These are phyloP conservation scores for Plenodomus tracheiphilus DNA, from an alignment of 2,329 filamentous ascomycete species.

Conservation along the genomic window DNA sequence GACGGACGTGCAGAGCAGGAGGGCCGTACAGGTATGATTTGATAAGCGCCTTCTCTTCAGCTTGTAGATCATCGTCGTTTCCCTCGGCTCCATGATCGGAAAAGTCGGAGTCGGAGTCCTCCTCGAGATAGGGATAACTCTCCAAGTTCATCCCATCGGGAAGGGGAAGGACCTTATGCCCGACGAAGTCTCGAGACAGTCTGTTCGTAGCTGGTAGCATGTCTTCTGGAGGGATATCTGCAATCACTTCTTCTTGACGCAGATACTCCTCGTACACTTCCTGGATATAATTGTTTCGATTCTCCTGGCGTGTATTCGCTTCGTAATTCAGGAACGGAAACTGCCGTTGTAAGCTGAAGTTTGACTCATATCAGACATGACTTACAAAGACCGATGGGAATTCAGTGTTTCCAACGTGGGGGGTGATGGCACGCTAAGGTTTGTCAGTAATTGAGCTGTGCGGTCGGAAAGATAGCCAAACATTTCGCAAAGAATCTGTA, in stretches of 20 bases:
- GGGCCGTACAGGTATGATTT: constrained; percentile 10
- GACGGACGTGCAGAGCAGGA: constrained; percentile 13
- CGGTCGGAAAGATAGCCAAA: not conserved
- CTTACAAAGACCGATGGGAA: not conserved
- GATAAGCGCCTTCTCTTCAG: constrained; percentile 12
- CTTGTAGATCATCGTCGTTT: constrained; percentile 7
- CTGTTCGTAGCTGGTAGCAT: not conserved
- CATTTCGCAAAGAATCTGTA: constrained; percentile 1
- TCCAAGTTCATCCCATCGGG: not conserved
- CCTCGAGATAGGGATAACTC: constrained; percentile 3
- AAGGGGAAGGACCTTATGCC: not conserved
- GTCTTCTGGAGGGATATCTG: not conserved
- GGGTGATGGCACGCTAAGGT: not conserved
- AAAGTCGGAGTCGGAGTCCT: constrained; percentile 1
- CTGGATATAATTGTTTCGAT: not conserved
- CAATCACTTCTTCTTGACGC: not conserved
- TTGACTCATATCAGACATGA: not conserved
- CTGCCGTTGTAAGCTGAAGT: not conserved
- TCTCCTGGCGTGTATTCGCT: not conserved
- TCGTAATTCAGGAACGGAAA: not conserved
- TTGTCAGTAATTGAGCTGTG: not conserved
- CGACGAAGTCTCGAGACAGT: not conserved
- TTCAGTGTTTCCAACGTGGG: not conserved
- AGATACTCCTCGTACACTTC: not conserved
- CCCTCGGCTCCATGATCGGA: constrained; percentile 1